Evolutionary conservation across 2,329 filamentous ascomycete species (phyloP), one percentile per base, ranked within the genome.

Genomic region (Neonectria neomacrospora): DNA sequence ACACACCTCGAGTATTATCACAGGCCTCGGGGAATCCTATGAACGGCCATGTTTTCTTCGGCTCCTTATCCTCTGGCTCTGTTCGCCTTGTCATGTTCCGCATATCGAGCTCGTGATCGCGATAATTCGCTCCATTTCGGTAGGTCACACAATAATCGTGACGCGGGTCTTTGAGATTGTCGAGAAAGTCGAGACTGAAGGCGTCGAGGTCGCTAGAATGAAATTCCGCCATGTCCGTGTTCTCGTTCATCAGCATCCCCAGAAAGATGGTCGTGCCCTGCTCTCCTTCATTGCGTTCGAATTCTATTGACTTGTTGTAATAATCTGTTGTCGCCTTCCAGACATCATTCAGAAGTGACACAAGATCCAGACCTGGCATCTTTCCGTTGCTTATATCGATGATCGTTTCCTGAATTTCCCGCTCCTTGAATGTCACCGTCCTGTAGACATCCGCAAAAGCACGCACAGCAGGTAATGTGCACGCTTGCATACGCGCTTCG

Each of bases 171-270:
- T 18, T 2, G n/a, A 42, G 3, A 23, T 65, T 54, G 16, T 18
- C n/a, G n/a, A 71, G 66, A 23, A 63, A 72, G 18, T 69, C 66
- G 23, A 69, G 39, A 12, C 58, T 55, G 44, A 72, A 72, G 23
- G 56, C 50, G 3, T 65, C 66, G 14, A 72, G 64, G 41, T 72
- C 68, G 20, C 50, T 57, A 6, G 66, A 67, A 44, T 65, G 64
- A 16, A 44, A 57, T 2, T n/a, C 26, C 1, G 58, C 18, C 16
- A 71, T 71, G 14, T 28, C 32, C 11, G 58, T 65, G 4, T 67
- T 3, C 0, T 60, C 57, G 28, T 66, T 66, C 41, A 71, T 16
- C 6, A 5, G 14, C 32, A 69, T 70, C n/a, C 64, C 66, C 16
- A 26, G 3, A 6, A 26, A 26, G 6, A 26, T 26, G 23, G 23